These are phyloP conservation scores for Cryptosporidium baileyi DNA, from an alignment of 169 alveolate species.

Conservation along the genomic window DNA sequence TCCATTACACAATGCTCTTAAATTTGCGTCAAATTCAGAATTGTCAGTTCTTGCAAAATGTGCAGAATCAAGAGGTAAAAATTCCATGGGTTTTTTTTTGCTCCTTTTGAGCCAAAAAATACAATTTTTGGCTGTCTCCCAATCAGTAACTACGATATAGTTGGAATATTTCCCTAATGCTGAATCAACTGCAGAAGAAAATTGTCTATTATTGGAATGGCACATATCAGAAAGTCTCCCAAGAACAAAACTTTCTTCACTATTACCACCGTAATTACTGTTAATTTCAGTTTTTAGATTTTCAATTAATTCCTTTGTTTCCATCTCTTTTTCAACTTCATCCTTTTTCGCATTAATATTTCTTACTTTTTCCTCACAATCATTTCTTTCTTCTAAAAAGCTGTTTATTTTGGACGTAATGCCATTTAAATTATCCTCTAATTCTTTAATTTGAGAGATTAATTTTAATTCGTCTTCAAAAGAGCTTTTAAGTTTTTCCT, in stretches of 20 bases:
- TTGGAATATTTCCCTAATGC: slow-evolving; percentile 46
- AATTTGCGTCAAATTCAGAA: background rate
- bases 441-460: slow-evolving; percentile 26
- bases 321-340: slow-evolving; percentile 41
- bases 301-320: slow-evolving; percentile 50
- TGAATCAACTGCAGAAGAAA: background rate
- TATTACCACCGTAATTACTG: background rate
- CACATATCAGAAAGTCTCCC: slow-evolving; percentile 63
- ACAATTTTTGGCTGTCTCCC: slow-evolving; percentile 56
- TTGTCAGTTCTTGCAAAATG: background rate
- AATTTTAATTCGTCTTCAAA: background rate
- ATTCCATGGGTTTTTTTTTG: slow-evolving; percentile 35
- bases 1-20: slow-evolving; percentile 23
- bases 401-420: slow-evolving; percentile 68
- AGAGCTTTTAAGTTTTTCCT: background rate
- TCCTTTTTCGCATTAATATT: slow-evolving; percentile 73
- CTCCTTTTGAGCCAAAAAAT: slow-evolving; percentile 28
- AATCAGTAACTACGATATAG: slow-evolving; percentile 25
- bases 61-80: slow-evolving; percentile 34
- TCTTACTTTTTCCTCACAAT: slow-evolving; percentile 69
- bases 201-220: slow-evolving; percentile 49
- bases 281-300: slow-evolving; percentile 34
- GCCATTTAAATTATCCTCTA: slow-evolving; percentile 70
- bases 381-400: slow-evolving; percentile 69
- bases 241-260: background rate